These are phyloP conservation scores for Tolypocladium pustulatum DNA, from an alignment of 2,329 filamentous ascomycete genomes.

Conservation along the genomic window DNA sequence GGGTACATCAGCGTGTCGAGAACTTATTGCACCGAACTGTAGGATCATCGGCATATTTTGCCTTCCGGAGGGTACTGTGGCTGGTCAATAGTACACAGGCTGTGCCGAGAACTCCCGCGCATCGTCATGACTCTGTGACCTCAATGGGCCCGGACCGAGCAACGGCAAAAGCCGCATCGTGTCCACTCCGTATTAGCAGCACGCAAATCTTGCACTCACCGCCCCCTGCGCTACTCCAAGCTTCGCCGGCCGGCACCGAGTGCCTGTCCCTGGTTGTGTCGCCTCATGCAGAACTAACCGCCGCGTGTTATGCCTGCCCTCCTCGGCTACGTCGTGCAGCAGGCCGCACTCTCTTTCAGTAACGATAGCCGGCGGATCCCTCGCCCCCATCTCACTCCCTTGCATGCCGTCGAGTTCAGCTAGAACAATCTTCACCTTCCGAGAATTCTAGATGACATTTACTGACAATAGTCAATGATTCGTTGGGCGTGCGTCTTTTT, in stretches of 20 bases:
- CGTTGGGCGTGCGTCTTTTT: too few relatives aligned
- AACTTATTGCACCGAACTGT: too few relatives aligned
- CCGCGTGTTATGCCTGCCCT: background rate
- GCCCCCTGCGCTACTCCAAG: background rate
- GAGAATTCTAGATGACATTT: background rate
- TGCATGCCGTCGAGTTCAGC: background rate
- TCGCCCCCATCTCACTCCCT: too few relatives aligned
- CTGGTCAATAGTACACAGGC: background rate
- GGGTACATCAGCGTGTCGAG: too few relatives aligned
- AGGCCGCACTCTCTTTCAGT: background rate
- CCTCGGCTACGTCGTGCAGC: background rate
- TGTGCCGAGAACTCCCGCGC: background rate
- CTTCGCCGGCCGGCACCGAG: background rate
- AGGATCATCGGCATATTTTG: background rate
- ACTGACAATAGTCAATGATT: too few relatives aligned
- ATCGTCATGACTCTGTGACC: background rate
- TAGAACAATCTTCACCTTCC: background rate
- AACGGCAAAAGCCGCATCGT: background rate
- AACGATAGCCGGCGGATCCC: background rate
- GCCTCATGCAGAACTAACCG: background rate
- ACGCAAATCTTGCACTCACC: background rate
- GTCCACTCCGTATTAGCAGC: too few relatives aligned
- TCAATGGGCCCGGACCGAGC: background rate
- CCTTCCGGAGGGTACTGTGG: background rate
- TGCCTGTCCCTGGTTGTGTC: background rate